Base-by-base conservation (phyloP, 257 asterid species). In the Solanum stenotomum region DNA sequence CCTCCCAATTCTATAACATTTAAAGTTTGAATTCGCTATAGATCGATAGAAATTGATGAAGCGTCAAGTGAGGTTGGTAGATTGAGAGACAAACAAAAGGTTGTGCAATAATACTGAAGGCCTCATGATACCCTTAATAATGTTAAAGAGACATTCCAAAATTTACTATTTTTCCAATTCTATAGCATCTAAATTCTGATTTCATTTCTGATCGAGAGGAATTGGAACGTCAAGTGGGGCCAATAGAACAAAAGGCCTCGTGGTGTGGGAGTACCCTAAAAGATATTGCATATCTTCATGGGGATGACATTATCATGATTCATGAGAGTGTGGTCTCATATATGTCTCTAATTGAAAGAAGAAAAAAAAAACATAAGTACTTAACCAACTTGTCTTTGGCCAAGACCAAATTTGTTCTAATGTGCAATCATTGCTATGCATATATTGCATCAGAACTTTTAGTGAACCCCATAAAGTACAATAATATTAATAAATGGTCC, bases 221-320 rank as follows among this genome's bases (percentile, higher is more conserved):
- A 68, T 75, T 22, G 42, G 0, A 35, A 25, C 4, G 3, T 75
- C 42, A 25, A 38, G 8, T 75, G 79, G 84, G 37, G 37, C 87
- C 35, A 20, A 6, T 4, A 61, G 27, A 78, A 89, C 87, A 81
- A 16, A 27, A 34, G 44, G 27, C 85, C 34, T 29, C 46, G 40
- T 78, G 71, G 71, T 79, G 84, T 78, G 85, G 82, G 88, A 46
- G 85, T 77, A 74, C 83, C 25, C 86, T 44, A 27, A 18, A 85
- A 85, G 91, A 90, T 90, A 61, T 56, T 79, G 84, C 35, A 87
- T 15, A 87, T 87, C 90, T 85, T 78, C 9, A 38, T 71, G 8
- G 87, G 82, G 89, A 79, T 78, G 52, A 81, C 71, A 68, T 5
- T 77, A 38, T 87, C 72, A 76, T 84, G 89, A 49, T 77, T 87